Evolutionary conservation across 2,329 filamentous ascomycete species (phyloP).

Genomic region (Phyllosticta capitalensis): DNA sequence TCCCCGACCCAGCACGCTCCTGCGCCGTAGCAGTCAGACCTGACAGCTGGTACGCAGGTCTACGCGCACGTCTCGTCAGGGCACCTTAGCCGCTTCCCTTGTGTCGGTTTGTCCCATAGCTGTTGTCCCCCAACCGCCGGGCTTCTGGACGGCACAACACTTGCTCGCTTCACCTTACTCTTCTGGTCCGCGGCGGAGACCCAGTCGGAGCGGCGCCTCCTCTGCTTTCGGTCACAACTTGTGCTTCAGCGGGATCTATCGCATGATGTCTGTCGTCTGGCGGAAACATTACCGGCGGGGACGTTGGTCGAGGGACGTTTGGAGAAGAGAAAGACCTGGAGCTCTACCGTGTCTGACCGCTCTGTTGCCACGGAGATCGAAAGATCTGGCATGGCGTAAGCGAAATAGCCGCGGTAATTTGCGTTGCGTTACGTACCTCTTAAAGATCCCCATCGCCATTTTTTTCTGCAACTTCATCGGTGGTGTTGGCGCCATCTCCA

Average conservation of each 20-base stretch:
- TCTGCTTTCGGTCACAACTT: background rate
- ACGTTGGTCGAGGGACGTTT: background rate
- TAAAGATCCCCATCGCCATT: background rate
- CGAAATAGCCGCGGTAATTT: background rate
- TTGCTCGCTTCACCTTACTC: background rate
- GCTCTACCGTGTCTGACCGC: background rate
- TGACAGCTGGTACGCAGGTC: background rate
- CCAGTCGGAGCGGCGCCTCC: background rate
- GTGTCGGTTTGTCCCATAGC: background rate
- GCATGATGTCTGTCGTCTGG: background rate
- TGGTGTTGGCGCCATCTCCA: background rate
- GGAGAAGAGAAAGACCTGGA: background rate
- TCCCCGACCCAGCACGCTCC: background rate
- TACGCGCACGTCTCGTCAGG: background rate
- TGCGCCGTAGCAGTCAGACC: background rate
- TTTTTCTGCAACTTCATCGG: background rate
- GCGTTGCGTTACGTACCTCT: background rate
- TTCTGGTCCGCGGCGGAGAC: background rate
- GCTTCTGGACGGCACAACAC: background rate
- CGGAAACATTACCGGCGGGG: background rate
- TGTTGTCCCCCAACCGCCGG: background rate
- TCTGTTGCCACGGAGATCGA: background rate
- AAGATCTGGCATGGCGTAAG: background rate
- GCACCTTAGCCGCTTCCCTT: background rate
- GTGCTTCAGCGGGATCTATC: background rate